Evolutionary conservation across 257 asterid genomes (phyloP), one percentile per base, ranked within the genome.

Genomic region (Solanum piurae): DNA sequence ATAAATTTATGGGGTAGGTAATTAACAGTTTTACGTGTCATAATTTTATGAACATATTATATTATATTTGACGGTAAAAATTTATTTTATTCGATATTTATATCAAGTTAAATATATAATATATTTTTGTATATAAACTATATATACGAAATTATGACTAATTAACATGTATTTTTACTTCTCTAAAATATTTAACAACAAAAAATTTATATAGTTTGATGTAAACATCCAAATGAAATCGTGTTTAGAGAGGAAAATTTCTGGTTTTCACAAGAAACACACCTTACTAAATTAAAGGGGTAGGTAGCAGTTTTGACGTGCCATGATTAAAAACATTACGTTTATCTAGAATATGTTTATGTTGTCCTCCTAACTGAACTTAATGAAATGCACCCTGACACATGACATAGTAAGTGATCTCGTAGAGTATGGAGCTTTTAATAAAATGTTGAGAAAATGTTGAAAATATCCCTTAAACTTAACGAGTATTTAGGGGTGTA

Each of bases 131-230:
- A 18, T 0, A 52, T 2, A 16, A 16, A 7, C 23, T 9, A 3
- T 60, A 21, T 0, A 3, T 0, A 62, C 0, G 5, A 9, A 2
- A 2, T 62, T 23, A 23, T 23, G 0, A 52, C 0, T 52, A 62
- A 4, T 1, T 1, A 3, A 20, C 0, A 55, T 55, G 2, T 20
- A 55, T 20, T 62, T 62, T 62, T 0, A 62, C 12, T 9, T 4
- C 12, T 0, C 12, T 62, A 62, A 62, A 62, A 9, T 62, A 0
- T 0, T 62, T 0, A 18, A 58, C 0, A 7, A 58, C 0, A 20
- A 58, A 0, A 58, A 20, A 20, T 58, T 0, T 58, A 58, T 58
- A 58, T 1, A 20, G 0, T 4, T 60, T 0, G 69, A 60, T 23
- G 7, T 62, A 9, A 23, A 62, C 69, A 23, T 0, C 1, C 0